These are phyloP conservation scores for Dendrocalamus latiflorus DNA, from an alignment of 202 grass and related monocot species.

Conservation along the genomic window DNA sequence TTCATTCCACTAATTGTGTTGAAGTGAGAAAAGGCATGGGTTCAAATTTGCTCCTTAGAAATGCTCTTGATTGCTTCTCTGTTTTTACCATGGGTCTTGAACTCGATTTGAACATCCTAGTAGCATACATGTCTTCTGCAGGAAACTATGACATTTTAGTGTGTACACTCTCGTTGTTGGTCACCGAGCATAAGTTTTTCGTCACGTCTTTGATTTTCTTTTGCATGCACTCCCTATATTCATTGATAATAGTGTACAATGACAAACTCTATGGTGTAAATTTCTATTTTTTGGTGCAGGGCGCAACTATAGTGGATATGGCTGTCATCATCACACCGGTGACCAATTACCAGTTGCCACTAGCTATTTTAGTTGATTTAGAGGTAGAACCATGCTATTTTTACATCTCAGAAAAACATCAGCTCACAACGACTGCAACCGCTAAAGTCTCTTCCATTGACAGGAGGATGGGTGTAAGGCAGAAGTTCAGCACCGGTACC, in stretches of 20 bases:
- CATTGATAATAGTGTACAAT: not conserved
- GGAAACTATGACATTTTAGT: not conserved
- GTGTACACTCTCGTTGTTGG: not conserved
- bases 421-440: slow-evolving; percentile 42
- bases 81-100: not conserved
- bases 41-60: not conserved
- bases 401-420: slow-evolving; percentile 37
- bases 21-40: not conserved
- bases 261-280: not conserved
- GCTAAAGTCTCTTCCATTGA: slow-evolving; percentile 52
- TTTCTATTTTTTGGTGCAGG: slow-evolving; percentile 37
- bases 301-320: slow-evolving; percentile 83
- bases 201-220: not conserved
- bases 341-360: slow-evolving; percentile 56
- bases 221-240: not conserved
- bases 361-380: slow-evolving; percentile 6
- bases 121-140: not conserved
- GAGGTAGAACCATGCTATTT: slow-evolving; percentile 31
- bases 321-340: slow-evolving; percentile 64
- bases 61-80: not conserved
- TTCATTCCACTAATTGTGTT: not conserved
- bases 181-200: not conserved
- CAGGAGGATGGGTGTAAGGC: slow-evolving; percentile 43
- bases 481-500: slow-evolving; percentile 51
- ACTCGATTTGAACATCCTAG: not conserved